Evolutionary conservation across 2,329 filamentous ascomycete species (phyloP), one percentile per base, ranked within the genome.

Genomic region (Cladosporium sp.): DNA sequence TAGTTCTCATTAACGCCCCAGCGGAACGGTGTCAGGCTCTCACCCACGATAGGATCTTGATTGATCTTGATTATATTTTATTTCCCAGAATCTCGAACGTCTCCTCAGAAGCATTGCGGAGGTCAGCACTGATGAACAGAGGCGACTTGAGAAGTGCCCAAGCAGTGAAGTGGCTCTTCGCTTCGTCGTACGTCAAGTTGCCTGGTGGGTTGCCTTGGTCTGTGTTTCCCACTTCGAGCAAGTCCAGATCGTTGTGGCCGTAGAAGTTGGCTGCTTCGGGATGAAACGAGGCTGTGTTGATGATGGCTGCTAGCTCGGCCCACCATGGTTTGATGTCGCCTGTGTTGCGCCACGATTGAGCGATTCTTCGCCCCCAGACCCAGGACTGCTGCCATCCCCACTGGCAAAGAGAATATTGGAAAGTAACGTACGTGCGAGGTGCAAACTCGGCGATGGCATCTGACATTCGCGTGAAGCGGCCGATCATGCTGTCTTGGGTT

Each of bases 401-500:
- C 37, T 65, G 58, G 57, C 62, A 64, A 22, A 65, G 57, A 4
- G 57, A 60, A 42, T 55, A 60, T 24, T 58, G 24, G 36, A 65
- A 65, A 10, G 55, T 59, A 19, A 57, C 42, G 24, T 59, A 44
- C 2, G 50, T 58, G 35, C 54, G 45, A 15, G 32, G 44, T 42
- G 62, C 40, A 54, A 64, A 59, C 37, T 61, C 49, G 54, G 56
- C 20, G 59, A 78, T 60, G 42, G 62, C 58, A 9, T 61, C 50
- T 4, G 62, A 58, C 68, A 70, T 70, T 22, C 66, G 63, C 37
- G 53, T 53, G 50, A 64, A 70, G 9, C 66, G 62, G 4, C 65
- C 67, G 47, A 64, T 61, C 54, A 68, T 63, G 39, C 68, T 69
- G 35, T 66, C 62, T 37, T 67, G 61, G 6, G 66, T 68, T 6